Conservation (phyloP, 2,329 filamentous ascomycete genomes). For the Penicillium expansum region DNA sequence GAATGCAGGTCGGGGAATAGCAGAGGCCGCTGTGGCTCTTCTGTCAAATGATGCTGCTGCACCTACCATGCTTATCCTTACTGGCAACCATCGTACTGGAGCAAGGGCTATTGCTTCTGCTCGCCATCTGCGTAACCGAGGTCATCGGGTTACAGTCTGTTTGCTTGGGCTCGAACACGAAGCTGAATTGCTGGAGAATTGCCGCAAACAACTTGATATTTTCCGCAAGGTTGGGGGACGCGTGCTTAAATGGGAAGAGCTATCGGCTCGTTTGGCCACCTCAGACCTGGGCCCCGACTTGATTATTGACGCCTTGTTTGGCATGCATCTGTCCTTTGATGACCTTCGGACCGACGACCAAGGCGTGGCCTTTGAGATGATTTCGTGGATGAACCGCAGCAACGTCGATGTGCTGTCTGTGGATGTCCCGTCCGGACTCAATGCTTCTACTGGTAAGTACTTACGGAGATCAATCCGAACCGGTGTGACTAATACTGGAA, state of each 20-base stretch:
- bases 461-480: neutral
- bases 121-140: constrained; percentile 81
- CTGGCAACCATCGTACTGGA: constrained; percentile 90
- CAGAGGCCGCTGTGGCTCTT: constrained; percentile 69
- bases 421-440: constrained; percentile 87
- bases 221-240: constrained; percentile 80
- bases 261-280: constrained; percentile 49
- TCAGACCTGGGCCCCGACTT: constrained; percentile 68
- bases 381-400: constrained; percentile 89
- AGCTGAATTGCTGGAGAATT: constrained; percentile 72
- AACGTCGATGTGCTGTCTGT: constrained; percentile 79
- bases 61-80: constrained; percentile 71
- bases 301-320: constrained; percentile 85
- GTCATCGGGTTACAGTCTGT: constrained; percentile 75
- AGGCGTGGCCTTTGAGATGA: constrained; percentile 79
- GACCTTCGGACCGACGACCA: constrained; percentile 81
- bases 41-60: constrained; percentile 58
- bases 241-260: constrained; percentile 61
- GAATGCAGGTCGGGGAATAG: constrained; percentile 83
- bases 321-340: constrained; percentile 83
- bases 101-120: constrained; percentile 80
- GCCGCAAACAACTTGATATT: constrained; percentile 77
- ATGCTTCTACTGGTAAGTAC: constrained; percentile 70
- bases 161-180: constrained; percentile 82
- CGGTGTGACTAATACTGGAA: constrained; percentile 16